Base-by-base conservation (phyloP, 2,329 filamentous ascomycete genomes). In the Microdochium bolleyi region DNA sequence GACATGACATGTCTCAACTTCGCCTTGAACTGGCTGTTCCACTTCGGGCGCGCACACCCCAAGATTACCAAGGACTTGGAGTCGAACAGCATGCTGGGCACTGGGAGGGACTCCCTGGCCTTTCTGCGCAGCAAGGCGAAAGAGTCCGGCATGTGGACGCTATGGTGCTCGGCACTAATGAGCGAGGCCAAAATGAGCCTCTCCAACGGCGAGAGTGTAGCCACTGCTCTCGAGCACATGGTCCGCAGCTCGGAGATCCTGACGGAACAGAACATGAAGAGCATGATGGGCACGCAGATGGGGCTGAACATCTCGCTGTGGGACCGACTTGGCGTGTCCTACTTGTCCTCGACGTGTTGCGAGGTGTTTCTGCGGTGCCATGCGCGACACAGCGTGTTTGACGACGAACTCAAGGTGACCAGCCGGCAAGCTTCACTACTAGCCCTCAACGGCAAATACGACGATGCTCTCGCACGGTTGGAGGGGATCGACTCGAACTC, bases 1-100 rank as follows among this genome's bases (percentile, higher is more conserved):
- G 94, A 99, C 64, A 89, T 90, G 76, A 85, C 82, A 3, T 97
- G 94, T 64, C 77, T 99, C 53, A 97, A 96, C 67, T 97, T 95
- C 70, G 89, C 91, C 30, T 80, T 99, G 56, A 95, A 91, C 64
- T 99, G 94, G 94, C 77, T 97, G 2, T 95, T 95, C 62, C 90
- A 96, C 64, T 95, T 96, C 61, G 88, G 87, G n/a, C 89, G 90
- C 62, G 84, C 88, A 0, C 91, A 92, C 60, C 88, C 91, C 0
- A 77, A 83, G 51, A 78, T 90, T n/a, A 83, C 91, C 58, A 80
- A 77, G 49, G 80, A 84, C 51, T 75, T 87, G 5, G 86, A 85
- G 56, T 84, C 86, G 38, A 84, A 80, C 61, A 89, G 83, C 53
- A 84, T 90, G 76, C 73, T 91, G 9, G 89, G 86, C 0, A 85